Base-by-base conservation (phyloP, 345 rosid species). In the Passiflora organensis region DNA sequence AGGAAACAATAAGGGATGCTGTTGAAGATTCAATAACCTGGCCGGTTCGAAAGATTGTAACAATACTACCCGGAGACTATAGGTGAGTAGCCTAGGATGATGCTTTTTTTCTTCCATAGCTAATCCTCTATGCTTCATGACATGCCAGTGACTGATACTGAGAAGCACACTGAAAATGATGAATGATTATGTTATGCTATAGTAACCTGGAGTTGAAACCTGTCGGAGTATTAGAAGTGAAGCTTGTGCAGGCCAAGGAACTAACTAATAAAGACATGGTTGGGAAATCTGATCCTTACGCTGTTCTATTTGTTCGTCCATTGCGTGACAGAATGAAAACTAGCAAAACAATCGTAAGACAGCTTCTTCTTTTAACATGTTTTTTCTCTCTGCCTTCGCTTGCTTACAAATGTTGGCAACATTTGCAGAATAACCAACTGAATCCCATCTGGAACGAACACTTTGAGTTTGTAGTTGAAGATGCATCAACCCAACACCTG, bases 391-490 rank as follows among this genome's bases (percentile, higher is more conserved):
- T n/a, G n/a, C n/a, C 25, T 36, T 23, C 19, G 48, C 42, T 38
- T 11, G 12, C 17, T 45, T 20, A 45, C 45, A 16, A 72, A 44
- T 6, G 17, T 11, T 17, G n/a, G 38, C 48, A 12, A 6, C 60
- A 13, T 6, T 17, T 62, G 43, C 81, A 93, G 99, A 78, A 63
- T 66, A 89, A 93, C 63, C 74, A 84, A 51, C 56, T 93, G 74
- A 86, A 84, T 66, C 99, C 96, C 9, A 67, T 93, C 13, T 93
- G 96, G 99, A 89, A 93, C 53, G 99, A 93, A 69, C 90, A 89
- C 50, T 89, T 75, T 49, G 94, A 86, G 74, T 89, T 89, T 70
- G 43, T 69, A 5, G 85, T 93, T 37, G 96, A 89, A 63, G 99
- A 93, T 62, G 65, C 69, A 43, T 67, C 84, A 12, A 89, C 95